Percentiles rank a stretch among this genome's conserved stretches.
These are phyloP conservation scores for Aurifilum marmelostoma DNA, from an alignment of 2,329 filamentous ascomycete genomes.

Conservation along the genomic window DNA sequence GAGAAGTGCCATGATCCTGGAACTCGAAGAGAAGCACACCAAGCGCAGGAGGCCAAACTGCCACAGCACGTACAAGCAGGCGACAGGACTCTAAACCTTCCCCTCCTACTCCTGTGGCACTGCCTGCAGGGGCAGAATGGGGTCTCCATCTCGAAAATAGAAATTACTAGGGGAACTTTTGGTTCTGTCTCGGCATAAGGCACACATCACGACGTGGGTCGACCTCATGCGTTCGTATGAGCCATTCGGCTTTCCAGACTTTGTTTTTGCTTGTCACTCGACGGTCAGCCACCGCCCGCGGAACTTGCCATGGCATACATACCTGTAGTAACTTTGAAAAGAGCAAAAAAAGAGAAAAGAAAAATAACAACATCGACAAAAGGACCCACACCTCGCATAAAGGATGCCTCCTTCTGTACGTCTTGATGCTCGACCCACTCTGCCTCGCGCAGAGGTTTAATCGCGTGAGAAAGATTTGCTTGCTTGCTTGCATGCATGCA, in stretches of 20 bases:
- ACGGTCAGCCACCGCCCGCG: neutral
- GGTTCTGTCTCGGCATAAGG: neutral
- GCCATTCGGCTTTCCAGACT: neutral
- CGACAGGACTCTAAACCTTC: no score
- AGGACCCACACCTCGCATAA: neutral
- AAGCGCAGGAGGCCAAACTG: neutral
- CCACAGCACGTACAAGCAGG: neutral
- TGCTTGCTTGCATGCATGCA: neutral
- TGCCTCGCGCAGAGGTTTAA: neutral
- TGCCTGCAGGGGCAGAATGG: conserved; percentile 1
- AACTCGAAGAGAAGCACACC: neutral
- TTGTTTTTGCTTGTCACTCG: neutral
- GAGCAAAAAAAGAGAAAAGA: neutral
- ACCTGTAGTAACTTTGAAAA: neutral
- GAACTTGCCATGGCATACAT: neutral
- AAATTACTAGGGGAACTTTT: neutral
- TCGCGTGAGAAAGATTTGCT: neutral
- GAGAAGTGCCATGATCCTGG: conserved; percentile 1
- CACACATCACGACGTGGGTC: neutral
- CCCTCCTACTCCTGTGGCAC: conserved; percentile 3
- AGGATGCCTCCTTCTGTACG: conserved; percentile 1
- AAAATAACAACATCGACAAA: neutral
- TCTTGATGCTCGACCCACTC: neutral
- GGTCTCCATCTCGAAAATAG: neutral
- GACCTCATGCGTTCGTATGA: neutral